Evolutionary conservation across 2,329 filamentous ascomycete genomes (phyloP), one percentile per base, ranked within the genome.

Genomic region (Pestalotiopsis sp.): DNA sequence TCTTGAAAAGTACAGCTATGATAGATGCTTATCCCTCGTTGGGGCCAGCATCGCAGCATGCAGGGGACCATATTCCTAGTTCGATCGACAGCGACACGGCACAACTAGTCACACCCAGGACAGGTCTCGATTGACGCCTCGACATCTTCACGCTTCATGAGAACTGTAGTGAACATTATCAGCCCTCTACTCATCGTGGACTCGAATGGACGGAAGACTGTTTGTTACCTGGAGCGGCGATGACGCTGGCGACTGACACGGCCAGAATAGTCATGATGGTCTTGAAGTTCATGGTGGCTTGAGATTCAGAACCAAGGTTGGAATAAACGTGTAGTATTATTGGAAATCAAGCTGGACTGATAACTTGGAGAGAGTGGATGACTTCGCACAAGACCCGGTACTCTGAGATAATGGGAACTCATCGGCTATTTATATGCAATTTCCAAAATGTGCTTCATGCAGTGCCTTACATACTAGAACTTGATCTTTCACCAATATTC

Each of bases 221-320:
- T 1, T 3, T 20, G 14, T 40, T 65, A 58, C 63, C 63, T 65
- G 63, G 30, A 13, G 63, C 63, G 14, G 63, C 63, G 14, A 65
- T 56, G 7, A 58, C 52, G 55, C 17, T 24, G 13, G 63, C 30
- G 30, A 65, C 26, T 35, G 63, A 22, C 9, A 65, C 4, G 9
- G 48, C 63, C 63, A 65, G 20, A 10, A 58, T 4, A 24, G 52
- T 52, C 14, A 65, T 14, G 63, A 65, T 40, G 10, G 63, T 26
- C n/a, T 65, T 57, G 63, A 58, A 65, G 63, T 65, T 58, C 56
- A 40, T 26, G 63, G 3, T 4, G 52, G 24, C 3, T 9, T 4
- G 4, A 17, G 10, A 35, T 5, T 4, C 4, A 20, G 14, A 17
- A 13, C 40, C 6, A n/a, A 13, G 11, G 4, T 26, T 35, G 22